A percentile compares a stretch with the other conserved stretches of the same genome.
phyloP scores from a whole-genome alignment of 2,329 filamentous ascomycete genomes.

The Cladosporium sp. region DNA sequence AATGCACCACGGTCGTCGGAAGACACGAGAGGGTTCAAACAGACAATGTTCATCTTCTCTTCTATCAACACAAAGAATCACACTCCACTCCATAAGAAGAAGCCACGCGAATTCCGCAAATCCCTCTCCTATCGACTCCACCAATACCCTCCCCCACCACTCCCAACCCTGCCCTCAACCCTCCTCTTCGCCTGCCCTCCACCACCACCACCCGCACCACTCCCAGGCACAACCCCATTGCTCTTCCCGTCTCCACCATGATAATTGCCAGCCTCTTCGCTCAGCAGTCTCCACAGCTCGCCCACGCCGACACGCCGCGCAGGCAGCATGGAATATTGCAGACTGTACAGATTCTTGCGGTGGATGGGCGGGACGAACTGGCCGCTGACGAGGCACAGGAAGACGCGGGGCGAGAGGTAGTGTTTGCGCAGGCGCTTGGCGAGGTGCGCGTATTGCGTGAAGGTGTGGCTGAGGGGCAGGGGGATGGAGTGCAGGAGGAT shows the following conservation, averaged over 20 bases:
- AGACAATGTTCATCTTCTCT: no score
- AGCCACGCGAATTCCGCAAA: no score
- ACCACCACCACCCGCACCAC: background rate
- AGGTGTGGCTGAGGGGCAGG: conserved; percentile 87
- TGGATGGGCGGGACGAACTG: conserved; percentile 94
- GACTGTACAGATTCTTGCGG: conserved; percentile 86
- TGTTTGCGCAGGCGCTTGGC: conserved; percentile 89
- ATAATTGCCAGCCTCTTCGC: conserved; percentile 8
- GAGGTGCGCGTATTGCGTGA: conserved; percentile 95
- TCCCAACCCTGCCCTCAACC: background rate
- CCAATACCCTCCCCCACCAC: conserved; percentile 5
- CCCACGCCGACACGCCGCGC: conserved; percentile 71
- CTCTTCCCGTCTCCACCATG: conserved; percentile 19
- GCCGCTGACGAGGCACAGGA: conserved; percentile 82
- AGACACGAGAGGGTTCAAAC: no score
- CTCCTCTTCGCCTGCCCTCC: background rate
- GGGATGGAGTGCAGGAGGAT: conserved; percentile 66
- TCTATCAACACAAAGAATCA: no score
- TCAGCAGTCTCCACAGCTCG: conserved; percentile 68
- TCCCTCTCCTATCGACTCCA: conserved; percentile 8
- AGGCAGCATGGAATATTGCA: conserved; percentile 98
- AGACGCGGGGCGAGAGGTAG: conserved; percentile 83
- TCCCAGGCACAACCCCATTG: background rate
- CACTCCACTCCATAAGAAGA: no score
- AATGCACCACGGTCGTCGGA: no score